phyloP scores from a whole-genome alignment of 495 filamentous ascomycete genomes.

The Xylaria cubensis region DNA sequence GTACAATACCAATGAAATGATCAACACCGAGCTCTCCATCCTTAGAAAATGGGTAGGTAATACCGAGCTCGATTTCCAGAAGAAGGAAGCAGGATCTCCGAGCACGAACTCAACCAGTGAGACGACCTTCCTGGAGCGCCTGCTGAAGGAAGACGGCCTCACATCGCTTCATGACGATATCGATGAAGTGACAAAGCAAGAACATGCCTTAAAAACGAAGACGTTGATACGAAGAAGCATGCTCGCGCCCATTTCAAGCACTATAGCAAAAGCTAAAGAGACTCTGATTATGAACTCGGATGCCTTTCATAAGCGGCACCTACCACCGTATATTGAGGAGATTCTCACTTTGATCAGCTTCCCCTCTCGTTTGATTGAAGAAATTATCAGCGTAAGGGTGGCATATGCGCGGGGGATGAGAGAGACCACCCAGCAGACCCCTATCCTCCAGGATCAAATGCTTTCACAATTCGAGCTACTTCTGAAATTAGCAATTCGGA shows the following conservation, averaged over 20 bases:
- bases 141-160: constrained; percentile 96
- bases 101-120: constrained; percentile 78
- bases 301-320: constrained; percentile 84
- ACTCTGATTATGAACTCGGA: constrained; percentile 88
- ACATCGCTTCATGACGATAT: constrained; percentile 84
- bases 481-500: constrained; percentile 85
- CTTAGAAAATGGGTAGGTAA: constrained; percentile 97
- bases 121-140: constrained; percentile 91
- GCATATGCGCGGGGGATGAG: constrained; percentile 93
- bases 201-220: constrained; percentile 43
- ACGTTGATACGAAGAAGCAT: constrained; percentile 67
- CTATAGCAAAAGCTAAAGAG: constrained; percentile 91
- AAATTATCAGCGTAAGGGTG: constrained; percentile 93
- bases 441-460: constrained; percentile 95
- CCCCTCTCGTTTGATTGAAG: constrained; percentile 91
- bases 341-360: constrained; percentile 95
- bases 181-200: constrained; percentile 44
- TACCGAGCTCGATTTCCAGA: constrained; percentile 88
- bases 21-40: constrained; percentile 91
- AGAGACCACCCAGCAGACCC: constrained; percentile 80
- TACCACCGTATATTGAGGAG: constrained; percentile 97
- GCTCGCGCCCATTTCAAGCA: constrained; percentile 78
- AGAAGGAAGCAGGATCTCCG: constrained; percentile 60
- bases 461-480: constrained; percentile 95
- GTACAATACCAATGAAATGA: constrained; percentile 97